Evolutionary conservation across 208 protist genomes (phyloP), one percentile per base, ranked within the genome.

Genomic region (Trypanosoma platydactyli): DNA sequence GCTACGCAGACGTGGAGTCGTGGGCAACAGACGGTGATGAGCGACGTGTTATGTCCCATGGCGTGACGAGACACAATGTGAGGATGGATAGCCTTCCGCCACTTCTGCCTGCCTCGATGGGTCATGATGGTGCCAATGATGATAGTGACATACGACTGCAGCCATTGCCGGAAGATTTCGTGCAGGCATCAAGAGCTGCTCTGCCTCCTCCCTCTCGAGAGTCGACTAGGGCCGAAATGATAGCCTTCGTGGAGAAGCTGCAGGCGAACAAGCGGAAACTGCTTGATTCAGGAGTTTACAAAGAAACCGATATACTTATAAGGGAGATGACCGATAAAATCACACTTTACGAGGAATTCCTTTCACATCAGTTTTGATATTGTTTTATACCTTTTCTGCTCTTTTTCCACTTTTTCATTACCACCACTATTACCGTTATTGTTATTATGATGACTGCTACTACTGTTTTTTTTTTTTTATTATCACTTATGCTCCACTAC

Each of bases 321-420:
- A 54, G 45, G 42, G 88, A 94, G 67, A 96, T 96, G 91, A 75
- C 58, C 7, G 81, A 92, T 42, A 96, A 96, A 66, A 94, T 96
- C 54, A 62, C 59, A 18, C 56, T 91, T n/a, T 96, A 96, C 59
- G 90, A 95, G 60, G 67, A 91, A 44, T 93, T 92, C 58, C 45
- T 89, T 20, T 42, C 58, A 7, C 24, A 41, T 11, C 62, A 76
- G 35, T 76, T 68, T 25, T 67, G 41, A 72, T 35, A 15, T 55
- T 29, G 22, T 45, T 50, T 11, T 12, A 29, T 40, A 53, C 27
- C 41, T 4, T 49, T 44, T 48, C 65, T 64, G 68, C 38, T 68
- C 53, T 57, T 56, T 64, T 53, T 53, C 1, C n/a, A 42, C 27
- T 45, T 4, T 35, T 53, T 68, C 25, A 30, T 40, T 68, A 52